Conservation (phyloP, 148 eudicot genomes). For the Fagopyrum esculentum region DNA sequence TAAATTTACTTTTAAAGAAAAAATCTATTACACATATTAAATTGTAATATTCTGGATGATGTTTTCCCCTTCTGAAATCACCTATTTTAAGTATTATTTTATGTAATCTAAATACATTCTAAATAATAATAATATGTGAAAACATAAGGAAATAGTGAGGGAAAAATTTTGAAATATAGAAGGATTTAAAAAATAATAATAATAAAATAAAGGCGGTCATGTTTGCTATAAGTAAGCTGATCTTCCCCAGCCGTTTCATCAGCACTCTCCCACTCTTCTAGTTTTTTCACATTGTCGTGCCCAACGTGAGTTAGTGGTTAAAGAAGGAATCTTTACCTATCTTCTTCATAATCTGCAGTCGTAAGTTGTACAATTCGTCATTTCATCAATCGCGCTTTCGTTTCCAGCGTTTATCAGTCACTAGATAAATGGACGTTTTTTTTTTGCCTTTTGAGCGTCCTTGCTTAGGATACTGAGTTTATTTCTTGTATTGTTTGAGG, state of each 20-base stretch:
- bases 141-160: neutral
- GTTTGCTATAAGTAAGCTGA: neutral
- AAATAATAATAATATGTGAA: neutral
- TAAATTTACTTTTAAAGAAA: too few relatives aligned
- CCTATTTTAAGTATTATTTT: too few relatives aligned
- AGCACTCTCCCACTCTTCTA: slow-evolving; percentile 9
- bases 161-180: neutral
- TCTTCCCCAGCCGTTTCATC: neutral
- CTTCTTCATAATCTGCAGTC: neutral
- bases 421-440: neutral
- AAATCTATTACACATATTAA: too few relatives aligned
- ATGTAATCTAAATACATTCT: neutral
- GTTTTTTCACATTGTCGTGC: neutral
- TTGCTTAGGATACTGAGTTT: neutral
- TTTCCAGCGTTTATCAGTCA: neutral
- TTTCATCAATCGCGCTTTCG: neutral
- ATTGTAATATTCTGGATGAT: too few relatives aligned
- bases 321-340: neutral
- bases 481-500: neutral
- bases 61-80: too few relatives aligned
- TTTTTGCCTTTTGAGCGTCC: neutral
- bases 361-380: neutral
- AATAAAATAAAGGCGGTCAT: neutral
- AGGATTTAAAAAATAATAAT: too few relatives aligned
- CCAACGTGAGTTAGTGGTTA: slow-evolving; percentile 11